phyloP scores from a whole-genome alignment of 352 stramenopile species.

The Pythium insidiosum region DNA sequence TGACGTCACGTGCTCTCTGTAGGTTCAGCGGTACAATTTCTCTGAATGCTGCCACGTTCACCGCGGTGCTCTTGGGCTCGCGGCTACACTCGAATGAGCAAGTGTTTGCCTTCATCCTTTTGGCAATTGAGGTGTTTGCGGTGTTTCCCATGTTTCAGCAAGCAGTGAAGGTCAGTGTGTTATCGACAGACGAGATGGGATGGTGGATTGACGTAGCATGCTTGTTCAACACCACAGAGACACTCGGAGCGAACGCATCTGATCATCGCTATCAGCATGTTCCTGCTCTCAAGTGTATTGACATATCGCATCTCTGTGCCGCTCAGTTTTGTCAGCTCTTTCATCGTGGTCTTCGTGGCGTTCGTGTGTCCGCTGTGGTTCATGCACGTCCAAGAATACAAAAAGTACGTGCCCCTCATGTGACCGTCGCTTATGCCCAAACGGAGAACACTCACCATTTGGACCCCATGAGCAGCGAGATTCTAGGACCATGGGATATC shows the following conservation, averaged over 20 bases:
- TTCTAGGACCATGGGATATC: slow-evolving; percentile 90
- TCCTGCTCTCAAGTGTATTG: slow-evolving; percentile 58
- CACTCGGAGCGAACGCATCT: slow-evolving; percentile 60
- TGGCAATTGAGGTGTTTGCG: slow-evolving; percentile 88
- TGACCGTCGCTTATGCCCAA: background rate
- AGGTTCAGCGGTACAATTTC: slow-evolving; percentile 87
- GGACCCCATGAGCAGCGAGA: too few relatives aligned
- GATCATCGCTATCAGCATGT: slow-evolving; percentile 55
- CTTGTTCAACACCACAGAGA: too few relatives aligned
- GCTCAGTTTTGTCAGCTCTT: slow-evolving; percentile 49
- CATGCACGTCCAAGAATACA: slow-evolving; percentile 87
- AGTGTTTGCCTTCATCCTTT: slow-evolving; percentile 87
- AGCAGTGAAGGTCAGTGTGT: slow-evolving; percentile 60
- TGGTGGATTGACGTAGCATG: background rate
- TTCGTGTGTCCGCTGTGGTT: slow-evolving; percentile 87
- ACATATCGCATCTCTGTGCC: slow-evolving; percentile 68
- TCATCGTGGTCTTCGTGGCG: slow-evolving; percentile 73
- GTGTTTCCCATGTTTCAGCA: slow-evolving; percentile 85
- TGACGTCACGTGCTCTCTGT: too few relatives aligned
- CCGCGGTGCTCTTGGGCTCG: slow-evolving; percentile 86
- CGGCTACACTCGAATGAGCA: slow-evolving; percentile 87
- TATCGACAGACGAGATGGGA: too few relatives aligned
- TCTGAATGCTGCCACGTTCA: slow-evolving; percentile 90
- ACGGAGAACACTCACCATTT: too few relatives aligned
- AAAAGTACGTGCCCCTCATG: slow-evolving; percentile 58